These are phyloP conservation scores for Penicillium psychrosexuale DNA, from an alignment of 2,329 filamentous ascomycete species.

Conservation along the genomic window DNA sequence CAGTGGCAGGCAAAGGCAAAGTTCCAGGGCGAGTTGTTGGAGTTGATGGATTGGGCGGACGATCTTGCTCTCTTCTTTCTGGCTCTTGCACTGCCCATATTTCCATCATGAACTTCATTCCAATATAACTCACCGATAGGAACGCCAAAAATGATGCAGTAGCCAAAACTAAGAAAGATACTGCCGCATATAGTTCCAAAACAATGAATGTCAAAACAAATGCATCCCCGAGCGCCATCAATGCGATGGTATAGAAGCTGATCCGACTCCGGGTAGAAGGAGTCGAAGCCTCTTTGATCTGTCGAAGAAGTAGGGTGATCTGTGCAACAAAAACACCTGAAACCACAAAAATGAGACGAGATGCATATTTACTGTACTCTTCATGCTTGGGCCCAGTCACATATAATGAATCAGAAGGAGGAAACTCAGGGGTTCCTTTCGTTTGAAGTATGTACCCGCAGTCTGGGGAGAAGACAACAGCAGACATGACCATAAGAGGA, in stretches of 20 bases:
- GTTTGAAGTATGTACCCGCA: conserved; percentile 65
- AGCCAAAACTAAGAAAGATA: conserved; percentile 55
- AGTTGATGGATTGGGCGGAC: conserved; percentile 24
- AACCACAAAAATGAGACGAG: conserved; percentile 54
- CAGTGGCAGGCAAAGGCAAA: conserved; percentile 53
- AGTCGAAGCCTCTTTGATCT: conserved; percentile 63
- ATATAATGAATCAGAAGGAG: conserved; percentile 52
- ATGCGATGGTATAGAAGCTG: conserved; percentile 62
- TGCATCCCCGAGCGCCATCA: conserved; percentile 61
- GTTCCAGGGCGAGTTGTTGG: conserved; percentile 32
- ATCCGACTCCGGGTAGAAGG: conserved; percentile 62
- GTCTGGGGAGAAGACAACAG: conserved; percentile 62
- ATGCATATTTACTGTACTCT: conserved; percentile 51
- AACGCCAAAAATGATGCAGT: conserved; percentile 58
- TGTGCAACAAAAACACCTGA: conserved; percentile 51
- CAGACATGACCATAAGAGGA: conserved; percentile 57
- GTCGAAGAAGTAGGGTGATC: conserved; percentile 56
- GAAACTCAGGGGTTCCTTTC: conserved; percentile 55
- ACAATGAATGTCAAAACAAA: conserved; percentile 57
- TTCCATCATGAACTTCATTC: conserved; percentile 64
- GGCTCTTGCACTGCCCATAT: conserved; percentile 62
- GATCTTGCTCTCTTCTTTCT: conserved; percentile 38
- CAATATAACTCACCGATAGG: conserved; percentile 60
- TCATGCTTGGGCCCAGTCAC: conserved; percentile 58
- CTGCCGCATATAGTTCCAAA: conserved; percentile 54